Conservation (phyloP, 202 grass and related monocot species). For the Panicum hallii region DNA sequence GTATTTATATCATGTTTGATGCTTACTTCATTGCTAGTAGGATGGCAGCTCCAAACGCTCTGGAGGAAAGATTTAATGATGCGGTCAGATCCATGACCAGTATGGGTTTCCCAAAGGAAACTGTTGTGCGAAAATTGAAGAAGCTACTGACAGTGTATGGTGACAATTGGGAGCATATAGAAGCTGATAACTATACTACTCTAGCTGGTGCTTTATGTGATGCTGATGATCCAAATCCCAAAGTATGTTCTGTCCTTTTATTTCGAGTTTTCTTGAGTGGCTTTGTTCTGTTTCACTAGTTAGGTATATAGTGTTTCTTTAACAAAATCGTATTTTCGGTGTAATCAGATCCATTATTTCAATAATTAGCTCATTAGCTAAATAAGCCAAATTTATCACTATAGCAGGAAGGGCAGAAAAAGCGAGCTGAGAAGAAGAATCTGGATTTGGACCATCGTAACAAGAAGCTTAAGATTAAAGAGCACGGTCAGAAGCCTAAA, state of each 20-base stretch:
- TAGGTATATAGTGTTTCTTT: slow-evolving; percentile 6
- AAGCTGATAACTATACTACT: slow-evolving; percentile 56
- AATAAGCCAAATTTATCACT: slow-evolving; percentile 3
- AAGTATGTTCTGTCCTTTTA: slow-evolving; percentile 37
- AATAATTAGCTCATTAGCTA: slow-evolving; percentile 12
- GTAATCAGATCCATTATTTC: background rate
- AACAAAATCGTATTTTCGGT: background rate
- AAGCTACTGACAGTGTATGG: slow-evolving; percentile 45
- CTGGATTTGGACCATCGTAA: slow-evolving; percentile 27
- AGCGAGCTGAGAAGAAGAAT: slow-evolving; percentile 38
- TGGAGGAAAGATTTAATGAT: slow-evolving; percentile 1
- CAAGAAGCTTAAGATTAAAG: slow-evolving; percentile 49
- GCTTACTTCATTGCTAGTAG: slow-evolving; percentile 35
- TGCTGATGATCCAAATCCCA: slow-evolving; percentile 29
- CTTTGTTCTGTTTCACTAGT: slow-evolving; percentile 36
- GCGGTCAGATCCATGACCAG: slow-evolving; percentile 40
- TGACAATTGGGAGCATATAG: slow-evolving; percentile 65
- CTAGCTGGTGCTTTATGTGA: slow-evolving; percentile 56
- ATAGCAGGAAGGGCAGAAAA: slow-evolving; percentile 47
- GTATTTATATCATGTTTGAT: slow-evolving; percentile 22
- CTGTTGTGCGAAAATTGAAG: slow-evolving; percentile 30
- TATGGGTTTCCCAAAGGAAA: slow-evolving; percentile 34
- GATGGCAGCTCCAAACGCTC: slow-evolving; percentile 35
- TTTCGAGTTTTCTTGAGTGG: background rate
- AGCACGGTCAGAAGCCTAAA: background rate